These are phyloP conservation scores for Phytophthora kernoviae DNA, from an alignment of 352 stramenopile genomes.

Conservation along the genomic window DNA sequence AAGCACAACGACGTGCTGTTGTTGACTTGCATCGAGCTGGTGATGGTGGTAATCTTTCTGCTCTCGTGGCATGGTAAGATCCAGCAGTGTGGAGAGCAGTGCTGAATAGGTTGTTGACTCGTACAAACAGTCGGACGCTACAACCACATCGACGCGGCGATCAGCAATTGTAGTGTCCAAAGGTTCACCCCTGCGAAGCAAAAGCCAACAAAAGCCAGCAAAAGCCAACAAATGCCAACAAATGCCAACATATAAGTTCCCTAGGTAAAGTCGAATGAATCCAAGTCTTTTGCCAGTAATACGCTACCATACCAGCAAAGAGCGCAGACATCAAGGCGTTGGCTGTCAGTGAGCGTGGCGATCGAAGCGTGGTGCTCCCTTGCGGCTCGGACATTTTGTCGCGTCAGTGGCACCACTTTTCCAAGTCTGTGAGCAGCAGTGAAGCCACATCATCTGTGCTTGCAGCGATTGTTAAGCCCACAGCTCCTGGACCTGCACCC, in stretches of 20 bases:
- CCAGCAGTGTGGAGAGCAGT: slow-evolving; percentile 48
- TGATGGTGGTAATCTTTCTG: background rate
- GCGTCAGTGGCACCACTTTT: slow-evolving; percentile 50
- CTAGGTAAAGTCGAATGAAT: too few species aligned
- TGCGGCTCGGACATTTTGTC: slow-evolving; percentile 36
- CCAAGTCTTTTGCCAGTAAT: background rate
- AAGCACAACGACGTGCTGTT: slow-evolving; percentile 26
- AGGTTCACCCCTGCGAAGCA: slow-evolving; percentile 17
- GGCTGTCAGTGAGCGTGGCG: slow-evolving; percentile 20
- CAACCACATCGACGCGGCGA: slow-evolving; percentile 16
- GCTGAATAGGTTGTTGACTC: slow-evolving; percentile 45
- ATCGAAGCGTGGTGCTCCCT: slow-evolving; percentile 30
- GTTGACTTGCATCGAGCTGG: background rate
- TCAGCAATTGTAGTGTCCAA: slow-evolving; percentile 8
- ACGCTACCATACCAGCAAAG: slow-evolving; percentile 45
- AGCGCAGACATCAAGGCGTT: slow-evolving; percentile 24
- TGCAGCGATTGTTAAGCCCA: slow-evolving; percentile 50
- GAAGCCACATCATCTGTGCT: slow-evolving; percentile 20
- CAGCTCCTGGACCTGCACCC: slow-evolving; percentile 54
- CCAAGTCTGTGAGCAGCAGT: slow-evolving; percentile 65
- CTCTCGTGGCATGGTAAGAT: slow-evolving; percentile 26
- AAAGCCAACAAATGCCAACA: too few species aligned
- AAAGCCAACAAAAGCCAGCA: too few species aligned
- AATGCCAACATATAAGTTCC: slow-evolving; percentile 3
- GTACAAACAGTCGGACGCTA: slow-evolving; percentile 74